Evolutionary conservation across 306 rosid genomes (phyloP).

Genomic region (Hippophae gyantsensis): DNA sequence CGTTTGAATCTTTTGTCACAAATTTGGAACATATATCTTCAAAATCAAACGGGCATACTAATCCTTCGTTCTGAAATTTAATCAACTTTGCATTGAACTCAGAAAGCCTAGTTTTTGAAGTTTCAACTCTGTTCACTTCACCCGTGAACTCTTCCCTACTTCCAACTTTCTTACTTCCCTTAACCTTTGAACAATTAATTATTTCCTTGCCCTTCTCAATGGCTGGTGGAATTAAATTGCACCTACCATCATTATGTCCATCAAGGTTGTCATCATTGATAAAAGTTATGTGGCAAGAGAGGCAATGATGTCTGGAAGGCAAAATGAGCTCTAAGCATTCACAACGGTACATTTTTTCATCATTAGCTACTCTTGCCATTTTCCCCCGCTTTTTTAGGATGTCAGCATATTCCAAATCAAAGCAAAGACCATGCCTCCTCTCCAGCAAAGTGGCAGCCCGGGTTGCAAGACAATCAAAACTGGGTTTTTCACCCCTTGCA

Average conservation of each 20-base stretch:
- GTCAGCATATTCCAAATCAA: constrained; percentile 44
- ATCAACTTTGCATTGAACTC: constrained; percentile 52
- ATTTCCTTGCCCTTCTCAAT: constrained; percentile 48
- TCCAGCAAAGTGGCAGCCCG: constrained; percentile 67
- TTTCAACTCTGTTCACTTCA: constrained; percentile 35
- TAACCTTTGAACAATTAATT: constrained; percentile 47
- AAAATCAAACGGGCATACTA: constrained; percentile 58
- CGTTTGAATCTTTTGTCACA: constrained; percentile 62
- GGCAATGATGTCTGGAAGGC: constrained; percentile 75
- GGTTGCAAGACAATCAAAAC: constrained; percentile 42
- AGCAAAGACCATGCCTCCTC: constrained; percentile 59
- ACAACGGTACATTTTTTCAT: constrained; percentile 68
- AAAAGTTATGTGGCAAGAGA: constrained; percentile 73
- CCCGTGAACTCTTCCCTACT: constrained; percentile 35
- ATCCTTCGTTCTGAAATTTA: constrained; percentile 58
- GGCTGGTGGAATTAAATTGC: constrained; percentile 35
- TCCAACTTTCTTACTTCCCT: constrained; percentile 45
- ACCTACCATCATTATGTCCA: constrained; percentile 64
- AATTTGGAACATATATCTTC: constrained; percentile 72
- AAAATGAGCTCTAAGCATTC: constrained; percentile 81
- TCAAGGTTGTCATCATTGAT: constrained; percentile 57
- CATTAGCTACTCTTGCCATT: constrained; percentile 37
- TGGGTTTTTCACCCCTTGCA: constrained; percentile 30
- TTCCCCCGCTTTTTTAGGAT: constrained; percentile 41
- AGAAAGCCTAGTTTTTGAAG: constrained; percentile 26